Conservation (phyloP, 768 basidiomycete genomes). For the Mycena belliarum region DNA sequence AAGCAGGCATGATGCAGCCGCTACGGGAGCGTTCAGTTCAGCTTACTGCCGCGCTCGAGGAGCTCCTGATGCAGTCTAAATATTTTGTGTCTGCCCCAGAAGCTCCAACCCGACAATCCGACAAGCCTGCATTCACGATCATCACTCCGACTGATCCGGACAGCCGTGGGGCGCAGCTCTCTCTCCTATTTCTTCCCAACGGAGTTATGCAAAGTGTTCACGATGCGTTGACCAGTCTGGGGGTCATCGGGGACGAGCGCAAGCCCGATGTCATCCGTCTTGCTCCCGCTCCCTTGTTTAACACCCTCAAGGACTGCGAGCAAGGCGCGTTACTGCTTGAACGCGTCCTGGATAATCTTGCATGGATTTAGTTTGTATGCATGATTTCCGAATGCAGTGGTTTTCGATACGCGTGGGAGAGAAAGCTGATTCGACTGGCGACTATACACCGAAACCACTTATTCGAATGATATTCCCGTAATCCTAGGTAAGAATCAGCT, state of each 20-base stretch:
- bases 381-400: neutral
- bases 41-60: slow-evolving; percentile 74
- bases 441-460: neutral
- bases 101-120: slow-evolving; percentile 24
- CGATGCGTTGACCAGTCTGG: slow-evolving; percentile 56
- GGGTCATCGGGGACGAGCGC: slow-evolving; percentile 91
- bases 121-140: slow-evolving; percentile 74
- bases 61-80: slow-evolving; percentile 56
- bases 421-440: neutral
- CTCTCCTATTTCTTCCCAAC: slow-evolving; percentile 73
- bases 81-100: slow-evolving; percentile 58
- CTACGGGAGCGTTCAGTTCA: slow-evolving; percentile 69
- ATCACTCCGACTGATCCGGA: slow-evolving; percentile 76
- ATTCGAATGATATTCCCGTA: slow-evolving; percentile 9
- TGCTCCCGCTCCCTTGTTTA: slow-evolving; percentile 87
- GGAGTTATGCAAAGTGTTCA: slow-evolving; percentile 74
- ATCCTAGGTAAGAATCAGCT: neutral
- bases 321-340: slow-evolving; percentile 67
- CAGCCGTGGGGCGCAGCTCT: slow-evolving; percentile 84
- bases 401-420: neutral
- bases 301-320: slow-evolving; percentile 76
- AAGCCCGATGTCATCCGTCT: slow-evolving; percentile 90
- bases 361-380: slow-evolving; percentile 1
- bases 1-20: slow-evolving; percentile 70
- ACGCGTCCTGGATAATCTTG: slow-evolving; percentile 43